Evolutionary conservation across 805 yeast species (phyloP).

Genomic region (Myxozyma monticola): DNA sequence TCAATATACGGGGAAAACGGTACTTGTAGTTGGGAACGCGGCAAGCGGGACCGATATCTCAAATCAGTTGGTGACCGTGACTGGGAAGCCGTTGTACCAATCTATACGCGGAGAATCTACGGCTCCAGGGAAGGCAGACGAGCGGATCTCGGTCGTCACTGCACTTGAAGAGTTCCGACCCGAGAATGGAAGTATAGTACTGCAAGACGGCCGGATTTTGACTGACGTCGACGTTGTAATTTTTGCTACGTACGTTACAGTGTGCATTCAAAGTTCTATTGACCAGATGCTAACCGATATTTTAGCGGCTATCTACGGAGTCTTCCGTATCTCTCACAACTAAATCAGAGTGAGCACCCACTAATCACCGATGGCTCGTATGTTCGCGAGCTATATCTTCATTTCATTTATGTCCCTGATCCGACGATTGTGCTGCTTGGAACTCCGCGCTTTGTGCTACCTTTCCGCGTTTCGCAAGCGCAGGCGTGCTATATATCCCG

Average conservation of each 20-base stretch:
- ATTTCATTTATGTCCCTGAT: slow-evolving; percentile 56
- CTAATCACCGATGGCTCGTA: slow-evolving; percentile 50
- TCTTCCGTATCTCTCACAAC: slow-evolving; percentile 57
- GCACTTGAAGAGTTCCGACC: slow-evolving; percentile 47
- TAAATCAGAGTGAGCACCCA: slow-evolving; percentile 35
- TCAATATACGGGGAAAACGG: slow-evolving; percentile 47
- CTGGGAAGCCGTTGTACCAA: slow-evolving; percentile 48
- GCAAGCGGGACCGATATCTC: slow-evolving; percentile 78
- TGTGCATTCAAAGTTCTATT: too few relatives aligned
- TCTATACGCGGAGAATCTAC: slow-evolving; percentile 48
- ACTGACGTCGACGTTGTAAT: slow-evolving; percentile 56
- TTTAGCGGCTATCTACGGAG: slow-evolving; percentile 60
- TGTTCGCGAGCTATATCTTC: slow-evolving; percentile 58
- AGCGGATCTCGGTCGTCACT: slow-evolving; percentile 45
- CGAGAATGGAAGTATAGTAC: slow-evolving; percentile 44
- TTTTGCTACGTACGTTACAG: slow-evolving; percentile 59
- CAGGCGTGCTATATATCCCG: slow-evolving; percentile 61
- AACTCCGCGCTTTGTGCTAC: slow-evolving; percentile 59
- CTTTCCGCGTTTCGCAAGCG: slow-evolving; percentile 57
- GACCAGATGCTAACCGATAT: not conserved
- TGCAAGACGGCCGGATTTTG: slow-evolving; percentile 51
- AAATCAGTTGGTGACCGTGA: slow-evolving; percentile 52
- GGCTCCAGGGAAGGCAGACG: slow-evolving; percentile 31
- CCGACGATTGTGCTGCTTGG: slow-evolving; percentile 67
- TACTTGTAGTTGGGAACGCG: slow-evolving; percentile 71